Evolutionary conservation across 2,329 filamentous ascomycete genomes (phyloP).

Genomic region (Lachnellula occidentalis): DNA sequence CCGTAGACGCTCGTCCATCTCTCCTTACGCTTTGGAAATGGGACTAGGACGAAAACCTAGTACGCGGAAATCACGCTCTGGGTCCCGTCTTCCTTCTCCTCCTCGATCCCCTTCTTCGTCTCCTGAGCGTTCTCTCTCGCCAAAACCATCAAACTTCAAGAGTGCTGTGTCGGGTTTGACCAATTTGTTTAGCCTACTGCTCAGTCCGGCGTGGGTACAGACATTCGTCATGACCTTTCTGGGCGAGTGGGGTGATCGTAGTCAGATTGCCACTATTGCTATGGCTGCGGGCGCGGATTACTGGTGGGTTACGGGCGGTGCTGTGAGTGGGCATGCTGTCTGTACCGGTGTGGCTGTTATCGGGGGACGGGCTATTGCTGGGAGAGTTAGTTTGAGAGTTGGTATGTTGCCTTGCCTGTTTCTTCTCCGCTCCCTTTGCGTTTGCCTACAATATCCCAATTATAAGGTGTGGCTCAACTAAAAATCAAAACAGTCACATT

Average conservation of each 20-base stretch:
- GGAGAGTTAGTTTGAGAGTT: slow-evolving; percentile 89
- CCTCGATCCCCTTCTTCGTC: slow-evolving; percentile 77
- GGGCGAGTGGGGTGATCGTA: slow-evolving; percentile 96
- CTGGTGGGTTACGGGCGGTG: slow-evolving; percentile 95
- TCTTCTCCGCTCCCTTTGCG: neutral
- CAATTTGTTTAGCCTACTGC: slow-evolving; percentile 80
- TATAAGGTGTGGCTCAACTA: slow-evolving; percentile 14
- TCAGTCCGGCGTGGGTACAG: slow-evolving; percentile 97
- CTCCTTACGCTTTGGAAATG: slow-evolving; percentile 74
- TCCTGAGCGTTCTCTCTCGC: slow-evolving; percentile 47
- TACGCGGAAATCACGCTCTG: slow-evolving; percentile 63
- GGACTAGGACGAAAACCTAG: slow-evolving; percentile 58
- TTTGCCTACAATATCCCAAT: neutral
- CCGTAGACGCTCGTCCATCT: slow-evolving; percentile 61
- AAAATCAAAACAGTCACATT: slow-evolving; percentile 65
- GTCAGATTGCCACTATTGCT: slow-evolving; percentile 95
- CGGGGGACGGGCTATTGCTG: slow-evolving; percentile 86
- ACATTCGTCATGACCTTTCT: slow-evolving; percentile 99
- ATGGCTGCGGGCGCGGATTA: slow-evolving; percentile 99
- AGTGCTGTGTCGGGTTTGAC: slow-evolving; percentile 58
- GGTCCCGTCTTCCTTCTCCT: slow-evolving; percentile 72
- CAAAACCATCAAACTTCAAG: slow-evolving; percentile 38
- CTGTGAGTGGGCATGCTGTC: slow-evolving; percentile 76
- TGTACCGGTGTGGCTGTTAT: slow-evolving; percentile 91
- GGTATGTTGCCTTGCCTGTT: slow-evolving; percentile 57